Percentiles rank a stretch among this genome's conserved stretches.
phyloP scores from a whole-genome alignment of 768 basidiomycete species.

The Podaxis mareebaensis region DNA sequence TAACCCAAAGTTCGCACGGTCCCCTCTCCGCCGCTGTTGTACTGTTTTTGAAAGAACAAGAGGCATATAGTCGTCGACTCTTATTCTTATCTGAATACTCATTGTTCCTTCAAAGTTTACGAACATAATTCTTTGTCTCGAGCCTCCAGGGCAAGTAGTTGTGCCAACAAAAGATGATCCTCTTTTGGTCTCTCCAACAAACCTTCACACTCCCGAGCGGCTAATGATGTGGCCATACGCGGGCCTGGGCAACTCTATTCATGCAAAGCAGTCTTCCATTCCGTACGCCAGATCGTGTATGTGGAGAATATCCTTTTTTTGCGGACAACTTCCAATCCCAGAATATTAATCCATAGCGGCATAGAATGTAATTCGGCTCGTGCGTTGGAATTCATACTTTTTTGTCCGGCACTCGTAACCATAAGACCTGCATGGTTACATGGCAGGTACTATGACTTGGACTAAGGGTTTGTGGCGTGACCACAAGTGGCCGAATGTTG shows the following conservation, averaged over 20 bases:
- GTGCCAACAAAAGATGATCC: not conserved
- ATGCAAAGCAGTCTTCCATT: not conserved
- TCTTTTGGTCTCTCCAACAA: not conserved
- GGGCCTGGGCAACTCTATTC: not conserved
- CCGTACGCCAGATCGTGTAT: constrained; percentile 4
- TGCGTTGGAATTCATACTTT: too few species aligned
- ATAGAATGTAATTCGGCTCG: not conserved
- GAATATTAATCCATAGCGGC: not conserved
- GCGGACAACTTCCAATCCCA: not conserved
- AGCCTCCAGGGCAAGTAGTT: not conserved
- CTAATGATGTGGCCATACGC: not conserved
- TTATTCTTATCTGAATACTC: not conserved
- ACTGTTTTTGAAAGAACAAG: not conserved
- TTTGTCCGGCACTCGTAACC: too few species aligned
- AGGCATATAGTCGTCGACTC: not conserved
- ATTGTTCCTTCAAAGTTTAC: not conserved
- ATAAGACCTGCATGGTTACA: too few species aligned
- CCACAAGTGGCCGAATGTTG: not conserved
- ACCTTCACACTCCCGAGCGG: not conserved
- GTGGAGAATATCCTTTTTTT: not conserved
- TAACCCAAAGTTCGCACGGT: constrained; percentile 4
- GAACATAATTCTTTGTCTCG: constrained; percentile 2
- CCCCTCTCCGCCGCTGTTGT: not conserved
- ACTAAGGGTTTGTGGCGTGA: not conserved
- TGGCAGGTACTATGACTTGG: not conserved